Conservation (phyloP, 164 flowering plant species). For the Annona cherimola region DNA sequence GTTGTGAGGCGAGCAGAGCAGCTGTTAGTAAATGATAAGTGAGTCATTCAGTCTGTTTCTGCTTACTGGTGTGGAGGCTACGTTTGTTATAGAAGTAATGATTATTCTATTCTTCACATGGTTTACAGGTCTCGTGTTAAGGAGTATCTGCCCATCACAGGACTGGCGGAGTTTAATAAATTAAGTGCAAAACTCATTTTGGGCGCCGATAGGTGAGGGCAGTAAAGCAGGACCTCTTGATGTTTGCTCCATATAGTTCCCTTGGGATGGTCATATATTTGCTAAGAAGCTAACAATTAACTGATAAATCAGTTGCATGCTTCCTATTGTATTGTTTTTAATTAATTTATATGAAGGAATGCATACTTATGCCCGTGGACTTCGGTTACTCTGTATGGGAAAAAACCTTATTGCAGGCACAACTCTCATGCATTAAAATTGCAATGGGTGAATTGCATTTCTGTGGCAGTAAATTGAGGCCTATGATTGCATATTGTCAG, state of each 20-base stretch:
- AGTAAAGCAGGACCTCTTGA: neutral
- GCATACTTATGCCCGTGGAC: too few relatives aligned
- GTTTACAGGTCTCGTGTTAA: constrained; percentile 65
- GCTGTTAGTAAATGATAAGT: constrained; percentile 60
- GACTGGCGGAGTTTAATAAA: constrained; percentile 86
- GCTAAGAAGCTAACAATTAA: neutral
- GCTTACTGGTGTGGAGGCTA: neutral
- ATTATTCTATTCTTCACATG: neutral
- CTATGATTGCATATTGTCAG: too few relatives aligned
- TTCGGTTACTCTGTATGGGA: too few relatives aligned
- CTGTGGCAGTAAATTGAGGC: too few relatives aligned
- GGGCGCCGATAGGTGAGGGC: constrained; percentile 79
- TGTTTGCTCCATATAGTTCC: neutral
- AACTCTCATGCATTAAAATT: too few relatives aligned
- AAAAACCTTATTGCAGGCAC: too few relatives aligned
- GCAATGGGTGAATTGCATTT: too few relatives aligned
- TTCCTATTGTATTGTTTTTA: too few relatives aligned
- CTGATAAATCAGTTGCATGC: too few relatives aligned
- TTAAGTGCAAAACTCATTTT: constrained; percentile 93
- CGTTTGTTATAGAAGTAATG: neutral
- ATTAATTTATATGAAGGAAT: too few relatives aligned
- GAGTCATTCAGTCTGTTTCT: constrained; percentile 6
- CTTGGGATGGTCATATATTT: neutral
- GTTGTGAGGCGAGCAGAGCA: constrained; percentile 90
- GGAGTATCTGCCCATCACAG: constrained; percentile 89